Conservation (phyloP, 768 basidiomycete genomes). For the Rhizopogon salebrosus region DNA sequence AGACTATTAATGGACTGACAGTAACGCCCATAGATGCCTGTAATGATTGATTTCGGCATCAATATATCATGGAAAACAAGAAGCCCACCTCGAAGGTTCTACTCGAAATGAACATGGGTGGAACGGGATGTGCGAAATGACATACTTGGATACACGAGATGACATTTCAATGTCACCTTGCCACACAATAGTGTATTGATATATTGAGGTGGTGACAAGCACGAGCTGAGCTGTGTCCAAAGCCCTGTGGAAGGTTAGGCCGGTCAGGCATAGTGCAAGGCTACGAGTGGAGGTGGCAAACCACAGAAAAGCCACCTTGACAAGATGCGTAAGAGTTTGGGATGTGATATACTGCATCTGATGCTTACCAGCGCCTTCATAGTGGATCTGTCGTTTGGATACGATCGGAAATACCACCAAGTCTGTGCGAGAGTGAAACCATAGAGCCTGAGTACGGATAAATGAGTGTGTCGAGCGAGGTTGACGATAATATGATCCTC, state of each 20-base stretch:
- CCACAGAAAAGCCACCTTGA: conserved; percentile 26
- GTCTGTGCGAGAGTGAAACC: conserved; percentile 31
- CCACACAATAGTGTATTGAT: conserved; percentile 28
- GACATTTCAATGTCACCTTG: conserved; percentile 20
- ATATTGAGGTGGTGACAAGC: conserved; percentile 26
- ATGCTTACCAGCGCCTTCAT: conserved; percentile 28
- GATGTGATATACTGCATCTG: not conserved
- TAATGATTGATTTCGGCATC: not conserved
- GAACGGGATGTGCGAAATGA: not conserved
- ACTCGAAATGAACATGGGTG: not conserved
- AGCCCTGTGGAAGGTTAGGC: conserved; percentile 4
- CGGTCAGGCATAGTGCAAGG: not conserved
- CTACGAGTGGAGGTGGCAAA: not conserved
- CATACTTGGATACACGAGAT: conserved; percentile 23
- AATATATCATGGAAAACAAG: not conserved
- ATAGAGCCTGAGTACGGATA: conserved; percentile 21
- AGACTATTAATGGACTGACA: conserved; percentile 7
- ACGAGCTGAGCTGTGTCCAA: conserved; percentile 25
- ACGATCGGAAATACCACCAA: conserved; percentile 28
- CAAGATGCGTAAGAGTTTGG: not conserved
- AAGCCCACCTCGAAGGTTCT: conserved; percentile 1
- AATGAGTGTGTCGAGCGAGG: not conserved
- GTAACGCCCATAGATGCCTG: conserved; percentile 33
- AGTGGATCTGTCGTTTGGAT: conserved; percentile 21
- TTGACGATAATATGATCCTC: conserved; percentile 1